Base-by-base conservation (phyloP, 345 rosid species). In the Kernera saxatilis region DNA sequence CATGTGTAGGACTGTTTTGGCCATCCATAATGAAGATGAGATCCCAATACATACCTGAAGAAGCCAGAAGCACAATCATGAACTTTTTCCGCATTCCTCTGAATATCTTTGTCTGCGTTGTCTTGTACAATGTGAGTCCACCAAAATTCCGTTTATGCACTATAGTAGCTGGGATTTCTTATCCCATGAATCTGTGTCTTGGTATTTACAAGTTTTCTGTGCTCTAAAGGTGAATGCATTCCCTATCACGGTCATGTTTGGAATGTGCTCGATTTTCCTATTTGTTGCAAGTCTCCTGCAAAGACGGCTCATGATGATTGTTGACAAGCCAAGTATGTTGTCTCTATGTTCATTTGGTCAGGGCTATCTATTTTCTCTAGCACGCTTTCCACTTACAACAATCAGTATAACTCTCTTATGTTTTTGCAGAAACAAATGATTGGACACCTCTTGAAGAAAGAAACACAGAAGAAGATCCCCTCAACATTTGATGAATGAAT, bases 11-110 rank as follows among this genome's bases (percentile, higher is more conserved):
- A 32, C 77, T 91, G 73, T 94, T 94, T 84, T 94, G 99, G 98
- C 99, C 99, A 67, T 94, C 98, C 53, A 94, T 94, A 23, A 91
- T 94, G 99, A 94, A 94, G 83, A 94, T 94, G 99, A 84, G 99
- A 77, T 91, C 98, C 53, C 99, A 94, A 67, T 94, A 91, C 84
- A 94, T 94, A 62, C 98, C 99, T 0, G 99, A 94, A 81, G 99
- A 94, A 78, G 92, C 99, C 76, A 88, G 99, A 72, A 91, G 98
- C 92, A 94, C 99, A 71, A 94, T 91, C 77, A 94, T 94, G 99
- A 94, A 94, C 83, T 94, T 91, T 74, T 94, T 91, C 86, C 90
- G 99, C 67, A 84, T 94, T 73, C 99, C 99, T 80, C 89, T 94
- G 75, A 94, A 88, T 61, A 84, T 94, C 70, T 94, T 91, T 71